Conservation (phyloP, 139 green algal species). For the Pleodorina starrii region DNA sequence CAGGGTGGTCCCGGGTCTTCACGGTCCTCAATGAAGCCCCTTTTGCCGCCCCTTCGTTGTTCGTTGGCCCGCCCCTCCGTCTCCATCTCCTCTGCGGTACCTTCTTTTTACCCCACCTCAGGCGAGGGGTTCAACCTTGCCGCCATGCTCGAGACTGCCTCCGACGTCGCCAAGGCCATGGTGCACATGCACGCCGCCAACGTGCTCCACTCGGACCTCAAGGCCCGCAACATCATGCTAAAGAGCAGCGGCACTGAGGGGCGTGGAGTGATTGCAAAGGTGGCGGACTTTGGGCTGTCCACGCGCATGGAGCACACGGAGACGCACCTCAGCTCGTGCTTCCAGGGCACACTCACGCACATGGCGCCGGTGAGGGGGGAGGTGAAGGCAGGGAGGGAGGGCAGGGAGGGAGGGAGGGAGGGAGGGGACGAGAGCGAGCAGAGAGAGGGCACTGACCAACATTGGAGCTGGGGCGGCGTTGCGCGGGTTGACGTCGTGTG, state of each 20-base stretch:
- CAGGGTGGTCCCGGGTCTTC: too few species aligned
- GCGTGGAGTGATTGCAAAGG: slow-evolving; percentile 48
- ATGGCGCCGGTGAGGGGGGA: slow-evolving; percentile 50
- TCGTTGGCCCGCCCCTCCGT: too few species aligned
- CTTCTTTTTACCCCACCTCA: too few species aligned
- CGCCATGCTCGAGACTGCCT: slow-evolving; percentile 67
- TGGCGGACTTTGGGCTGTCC: slow-evolving; percentile 69
- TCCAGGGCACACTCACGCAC: slow-evolving; percentile 66
- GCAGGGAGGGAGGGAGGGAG: background rate
- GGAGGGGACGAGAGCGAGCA: background rate
- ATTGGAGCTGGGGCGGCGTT: too few species aligned
- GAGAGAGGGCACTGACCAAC: background rate
- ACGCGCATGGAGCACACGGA: slow-evolving; percentile 51
- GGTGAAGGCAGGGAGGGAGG: too few species aligned
- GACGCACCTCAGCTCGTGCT: slow-evolving; percentile 61
- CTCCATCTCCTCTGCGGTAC: too few species aligned
- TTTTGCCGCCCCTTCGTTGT: too few species aligned
- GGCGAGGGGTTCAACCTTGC: slow-evolving; percentile 51
- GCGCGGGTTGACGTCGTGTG: too few species aligned
- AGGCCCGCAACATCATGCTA: slow-evolving; percentile 55
- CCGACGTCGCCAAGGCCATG: slow-evolving; percentile 71
- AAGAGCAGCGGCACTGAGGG: slow-evolving; percentile 49
- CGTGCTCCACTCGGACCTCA: slow-evolving; percentile 66
- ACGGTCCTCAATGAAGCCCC: too few species aligned
- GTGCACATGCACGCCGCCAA: slow-evolving; percentile 69